These are phyloP conservation scores for Cryphonectria radicalis DNA, from an alignment of 2,329 filamentous ascomycete genomes.

Conservation along the genomic window DNA sequence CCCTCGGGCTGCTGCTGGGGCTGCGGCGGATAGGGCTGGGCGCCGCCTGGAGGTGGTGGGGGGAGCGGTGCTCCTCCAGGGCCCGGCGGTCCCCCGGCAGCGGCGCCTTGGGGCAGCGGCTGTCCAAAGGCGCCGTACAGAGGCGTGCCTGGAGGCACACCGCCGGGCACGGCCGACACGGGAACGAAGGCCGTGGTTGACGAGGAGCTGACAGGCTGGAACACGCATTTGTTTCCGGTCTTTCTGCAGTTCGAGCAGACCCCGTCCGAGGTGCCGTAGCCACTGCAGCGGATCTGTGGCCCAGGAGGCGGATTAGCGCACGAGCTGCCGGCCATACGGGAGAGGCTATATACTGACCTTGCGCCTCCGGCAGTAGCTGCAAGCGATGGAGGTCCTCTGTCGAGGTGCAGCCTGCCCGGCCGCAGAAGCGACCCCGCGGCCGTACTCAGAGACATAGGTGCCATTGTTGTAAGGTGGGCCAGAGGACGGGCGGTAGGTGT, in stretches of 20 bases:
- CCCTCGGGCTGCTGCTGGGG: conserved; percentile 20
- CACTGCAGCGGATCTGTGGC: conserved; percentile 62
- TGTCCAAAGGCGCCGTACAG: conserved; percentile 63
- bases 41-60: conserved; percentile 29
- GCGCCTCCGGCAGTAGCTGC: conserved; percentile 63
- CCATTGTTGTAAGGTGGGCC: conserved; percentile 36
- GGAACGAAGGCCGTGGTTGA: conserved; percentile 63
- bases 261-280: conserved; percentile 61
- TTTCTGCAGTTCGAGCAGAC: conserved; percentile 66
- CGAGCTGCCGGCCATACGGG: conserved; percentile 14
- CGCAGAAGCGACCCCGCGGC: conserved; percentile 42
- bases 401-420: conserved; percentile 58
- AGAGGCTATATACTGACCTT: conserved; percentile 49
- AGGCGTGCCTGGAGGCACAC: conserved; percentile 59
- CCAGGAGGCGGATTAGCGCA: conserved; percentile 1
- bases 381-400: conserved; percentile 64
- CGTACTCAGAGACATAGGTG: conserved; percentile 38
- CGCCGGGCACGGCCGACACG: conserved; percentile 61
- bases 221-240: conserved; percentile 65
- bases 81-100: conserved; percentile 22
- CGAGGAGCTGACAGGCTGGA: conserved; percentile 62
- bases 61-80: conserved; percentile 27
- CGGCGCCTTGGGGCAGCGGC: conserved; percentile 45
- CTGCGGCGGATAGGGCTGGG: conserved; percentile 31
- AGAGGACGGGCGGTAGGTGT: conserved; percentile 41